A percentile compares a stretch with the other conserved stretches of the same genome.
Conservation (phyloP, 179 eudicot species). For the Beta macrorhiza region DNA sequence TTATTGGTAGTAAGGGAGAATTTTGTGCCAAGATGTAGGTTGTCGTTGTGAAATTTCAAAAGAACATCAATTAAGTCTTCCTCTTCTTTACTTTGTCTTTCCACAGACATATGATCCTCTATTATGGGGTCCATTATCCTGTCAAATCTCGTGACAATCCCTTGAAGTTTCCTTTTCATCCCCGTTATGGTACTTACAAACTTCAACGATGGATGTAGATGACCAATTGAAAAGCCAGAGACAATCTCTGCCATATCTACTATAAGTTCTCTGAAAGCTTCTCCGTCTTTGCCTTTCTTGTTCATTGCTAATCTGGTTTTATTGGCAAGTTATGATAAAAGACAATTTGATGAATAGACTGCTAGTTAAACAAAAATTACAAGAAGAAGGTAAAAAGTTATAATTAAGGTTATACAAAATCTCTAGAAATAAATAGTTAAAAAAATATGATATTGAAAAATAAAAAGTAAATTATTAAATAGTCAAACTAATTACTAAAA, state of each 20-base stretch:
- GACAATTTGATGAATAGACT: too few relatives aligned
- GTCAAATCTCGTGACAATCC: neutral
- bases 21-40: neutral
- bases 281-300: slow-evolving; percentile 20
- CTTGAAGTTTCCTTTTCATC: slow-evolving; percentile 6
- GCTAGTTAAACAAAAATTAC: too few relatives aligned
- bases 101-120: slow-evolving; percentile 5
- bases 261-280: neutral
- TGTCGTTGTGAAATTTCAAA: slow-evolving; percentile 21
- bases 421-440: too few relatives aligned
- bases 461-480: too few relatives aligned
- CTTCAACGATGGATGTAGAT: slow-evolving; percentile 21
- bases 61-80: slow-evolving; percentile 29
- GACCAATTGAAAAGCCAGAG: slow-evolving; percentile 18
- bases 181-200: slow-evolving; percentile 7
- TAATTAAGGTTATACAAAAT: too few relatives aligned
- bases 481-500: too few relatives aligned
- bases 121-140: slow-evolving; percentile 23
- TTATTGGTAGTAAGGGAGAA: slow-evolving; percentile 24
- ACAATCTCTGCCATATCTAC: neutral
- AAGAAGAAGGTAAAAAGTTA: too few relatives aligned
- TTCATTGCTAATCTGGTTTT: slow-evolving; percentile 8
- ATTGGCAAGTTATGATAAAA: too few relatives aligned
- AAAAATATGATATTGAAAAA: too few relatives aligned
- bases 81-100: neutral